Evolutionary conservation across 495 filamentous ascomycete genomes (phyloP), one percentile per base, ranked within the genome.

Genomic region (Penicillium parvum): DNA sequence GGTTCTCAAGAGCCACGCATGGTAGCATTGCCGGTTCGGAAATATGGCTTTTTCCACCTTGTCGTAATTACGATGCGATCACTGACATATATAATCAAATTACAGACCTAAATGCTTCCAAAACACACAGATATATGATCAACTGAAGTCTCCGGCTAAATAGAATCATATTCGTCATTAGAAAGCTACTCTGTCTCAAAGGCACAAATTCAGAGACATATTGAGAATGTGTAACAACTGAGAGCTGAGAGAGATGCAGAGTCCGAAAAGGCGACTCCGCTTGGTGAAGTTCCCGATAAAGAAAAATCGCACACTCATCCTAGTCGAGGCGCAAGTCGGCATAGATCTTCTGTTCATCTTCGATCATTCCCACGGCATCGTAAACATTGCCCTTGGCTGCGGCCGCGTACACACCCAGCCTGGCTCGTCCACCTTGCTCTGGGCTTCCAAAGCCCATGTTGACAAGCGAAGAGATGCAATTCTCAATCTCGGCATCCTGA

Each of bases 281-380:
- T 18, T 30, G 2, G 19, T 37, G 27, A 47, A 15, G 20, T 23
- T 30, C 6, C n/a, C 29, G 36, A 25, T 11, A 36, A 22, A 53
- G 38, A 40, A 21, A 23, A 42, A 40, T 15, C 32, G 19, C 25
- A 20, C 25, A 41, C 40, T 20, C 12, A 47, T 37, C 20, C 49
- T 25, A 57, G 3, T 40, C 16, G 7, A 39, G 44, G 35, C 43
- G 32, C 12, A 55, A 57, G 20, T 68, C 50, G 20, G 62, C 64
- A 58, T 75, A 79, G 2, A 60, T 71, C 49, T 64, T 64, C 26
- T 68, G 65, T 47, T 79, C 76, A 27, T 79, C 76, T 36, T 78
- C 74, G 55, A 79, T 74, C 64, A 79, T 73, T 23, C 77, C 76
- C 51, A 79, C 71, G 11, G 76, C 76, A 47, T 73, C 68, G 8